Base-by-base conservation (phyloP, 1,284 basidiomycete genomes). In the Rhodofomes roseus region DNA sequence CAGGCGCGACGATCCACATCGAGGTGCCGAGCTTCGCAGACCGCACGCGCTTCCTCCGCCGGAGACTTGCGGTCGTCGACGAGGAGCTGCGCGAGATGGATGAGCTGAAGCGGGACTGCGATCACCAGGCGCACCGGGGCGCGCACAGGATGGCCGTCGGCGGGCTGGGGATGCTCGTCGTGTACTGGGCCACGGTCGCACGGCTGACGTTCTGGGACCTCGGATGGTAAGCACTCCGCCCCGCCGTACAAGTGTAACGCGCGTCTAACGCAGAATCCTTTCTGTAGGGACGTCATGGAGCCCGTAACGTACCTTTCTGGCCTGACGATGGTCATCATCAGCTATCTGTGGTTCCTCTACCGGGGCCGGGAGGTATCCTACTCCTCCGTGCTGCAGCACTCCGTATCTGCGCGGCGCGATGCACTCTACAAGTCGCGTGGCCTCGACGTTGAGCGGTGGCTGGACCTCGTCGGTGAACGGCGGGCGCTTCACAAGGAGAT, bases 351-450 rank as follows among this genome's bases (percentile, higher is more conserved):
- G 83, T 84, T 84, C 68, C 73, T 84, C 2, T 85, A 86, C 69
- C 84, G 84, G 71, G 85, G 86, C 23, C 80, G 85, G 18, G 86
- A 89, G 73, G 85, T 89, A 0, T 86, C 85, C 0, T 89, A 89
- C 65, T 81, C 84, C 3, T 85, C 86, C 34, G 76, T 88, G 1
- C 76, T 89, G 20, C 76, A 72, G 65, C 70, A 77, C 12, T 86
- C 83, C 3, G 79, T 88, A 34, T 83, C 83, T 2, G 73, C 83
- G 7, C 77, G 86, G 1, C 81, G 84, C 40, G 76, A 83, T 54
- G 75, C 78, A 12, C 70, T 88, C 37, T 89, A 89, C 70, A 78
- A 79, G 60, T 65, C 79, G 34, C 79, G 78, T n/a, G 86, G 85
- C 0, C 73, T 89, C 6, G 82, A 89, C 67, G 80, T 88, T 23